Evolutionary conservation across 2,329 filamentous ascomycete genomes (phyloP).

Genomic region (Colletotrichum orbiculare): DNA sequence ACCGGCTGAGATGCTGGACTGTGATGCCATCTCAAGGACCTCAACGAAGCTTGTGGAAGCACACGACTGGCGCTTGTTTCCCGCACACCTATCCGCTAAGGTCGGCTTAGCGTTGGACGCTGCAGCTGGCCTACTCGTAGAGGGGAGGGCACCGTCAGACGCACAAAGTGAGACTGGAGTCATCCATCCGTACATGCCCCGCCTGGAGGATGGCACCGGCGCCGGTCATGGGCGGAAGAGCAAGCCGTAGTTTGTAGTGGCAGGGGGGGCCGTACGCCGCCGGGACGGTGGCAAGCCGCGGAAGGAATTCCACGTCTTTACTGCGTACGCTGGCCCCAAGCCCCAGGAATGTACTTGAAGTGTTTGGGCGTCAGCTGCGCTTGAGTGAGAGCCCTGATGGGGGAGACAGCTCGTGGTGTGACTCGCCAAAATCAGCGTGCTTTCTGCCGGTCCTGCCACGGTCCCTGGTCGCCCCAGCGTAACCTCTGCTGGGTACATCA

Average conservation of each 20-base stretch:
- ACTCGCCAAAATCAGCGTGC: background rate
- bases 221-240: constrained; percentile 7
- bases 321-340: background rate
- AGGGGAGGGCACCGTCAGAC: background rate
- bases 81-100: background rate
- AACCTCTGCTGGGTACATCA: background rate
- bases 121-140: background rate
- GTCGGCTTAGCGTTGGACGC: constrained; percentile 9
- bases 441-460: background rate
- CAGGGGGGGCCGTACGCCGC: background rate
- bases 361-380: constrained; percentile 8
- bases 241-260: background rate
- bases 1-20: no score
- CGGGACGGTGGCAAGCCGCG: background rate
- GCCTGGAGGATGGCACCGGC: background rate
- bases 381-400: constrained; percentile 13
- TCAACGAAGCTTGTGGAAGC: background rate
- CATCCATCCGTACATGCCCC: constrained; percentile 6
- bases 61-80: background rate
- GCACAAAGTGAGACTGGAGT: background rate
- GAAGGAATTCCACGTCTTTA: constrained; percentile 12
- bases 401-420: background rate
- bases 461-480: constrained; percentile 7
- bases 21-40: background rate
- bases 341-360: background rate